Percentiles rank a stretch among this genome's conserved stretches.
Evolutionary conservation across 75 land plant genomes (phyloP).

Genomic region (Chamaecyparis obtusa): DNA sequence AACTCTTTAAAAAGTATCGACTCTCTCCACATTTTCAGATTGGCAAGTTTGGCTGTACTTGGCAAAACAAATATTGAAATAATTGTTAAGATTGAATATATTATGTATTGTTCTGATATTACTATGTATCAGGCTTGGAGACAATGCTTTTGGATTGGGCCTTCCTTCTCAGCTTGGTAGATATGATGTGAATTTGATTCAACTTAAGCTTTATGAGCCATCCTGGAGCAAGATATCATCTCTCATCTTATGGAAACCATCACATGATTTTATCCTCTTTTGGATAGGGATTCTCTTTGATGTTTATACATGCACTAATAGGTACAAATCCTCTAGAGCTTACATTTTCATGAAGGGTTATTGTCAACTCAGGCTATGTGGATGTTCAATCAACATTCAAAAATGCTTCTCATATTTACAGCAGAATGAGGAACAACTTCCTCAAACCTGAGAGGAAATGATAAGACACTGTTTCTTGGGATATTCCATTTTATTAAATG

Average conservation of each 20-base stretch:
- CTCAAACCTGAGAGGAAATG: not conserved
- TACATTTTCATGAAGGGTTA: not conserved
- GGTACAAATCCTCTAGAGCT: not conserved
- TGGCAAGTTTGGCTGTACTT: not conserved
- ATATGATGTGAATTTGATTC: not conserved
- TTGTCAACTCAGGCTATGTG: slow-evolving; percentile 6
- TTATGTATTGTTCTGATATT: not conserved
- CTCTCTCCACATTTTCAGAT: not conserved
- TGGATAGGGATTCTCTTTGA: not conserved
- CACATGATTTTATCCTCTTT: not conserved
- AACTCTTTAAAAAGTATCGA: not conserved
- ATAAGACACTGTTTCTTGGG: not conserved
- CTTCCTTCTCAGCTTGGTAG: not conserved
- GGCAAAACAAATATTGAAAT: not conserved
- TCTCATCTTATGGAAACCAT: not conserved
- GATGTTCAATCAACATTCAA: not conserved
- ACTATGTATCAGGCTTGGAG: not conserved
- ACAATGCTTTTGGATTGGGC: not conserved
- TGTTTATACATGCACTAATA: not conserved
- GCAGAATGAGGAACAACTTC: not conserved
- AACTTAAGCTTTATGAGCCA: not conserved
- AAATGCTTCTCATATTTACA: not conserved
- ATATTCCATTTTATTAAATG: not conserved
- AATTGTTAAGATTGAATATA: not conserved
- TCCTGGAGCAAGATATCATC: not conserved